Conservation (phyloP, 208 protist genomes). For the Crithidia mellificae region DNA sequence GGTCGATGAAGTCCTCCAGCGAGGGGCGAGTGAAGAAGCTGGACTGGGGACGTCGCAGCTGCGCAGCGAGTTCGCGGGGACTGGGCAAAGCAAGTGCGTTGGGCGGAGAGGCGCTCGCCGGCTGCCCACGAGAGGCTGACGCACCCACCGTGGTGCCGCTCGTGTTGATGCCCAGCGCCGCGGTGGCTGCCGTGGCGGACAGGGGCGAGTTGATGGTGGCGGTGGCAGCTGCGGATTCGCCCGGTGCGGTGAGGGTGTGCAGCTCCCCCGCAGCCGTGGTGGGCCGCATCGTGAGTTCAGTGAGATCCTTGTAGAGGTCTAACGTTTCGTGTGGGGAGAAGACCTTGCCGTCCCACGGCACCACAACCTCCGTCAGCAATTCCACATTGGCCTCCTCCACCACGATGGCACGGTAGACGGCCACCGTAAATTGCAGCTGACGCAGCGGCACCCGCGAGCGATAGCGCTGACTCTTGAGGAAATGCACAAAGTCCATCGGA, state of each 20-base stretch:
- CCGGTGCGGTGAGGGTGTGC: background rate
- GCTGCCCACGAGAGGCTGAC: too few relatives aligned
- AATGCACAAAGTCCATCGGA: slow-evolving; percentile 61
- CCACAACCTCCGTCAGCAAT: slow-evolving; percentile 39
- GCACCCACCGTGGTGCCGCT: background rate
- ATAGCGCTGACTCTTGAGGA: slow-evolving; percentile 65
- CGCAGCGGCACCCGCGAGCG: slow-evolving; percentile 45
- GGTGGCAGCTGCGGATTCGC: background rate
- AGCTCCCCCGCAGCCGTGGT: background rate
- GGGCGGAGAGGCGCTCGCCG: background rate
- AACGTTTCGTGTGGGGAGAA: slow-evolving; percentile 62
- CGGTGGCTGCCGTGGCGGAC: background rate
- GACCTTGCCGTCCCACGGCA: slow-evolving; percentile 71
- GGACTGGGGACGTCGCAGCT: slow-evolving; percentile 27
- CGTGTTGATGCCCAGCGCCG: background rate
- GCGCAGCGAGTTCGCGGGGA: slow-evolving; percentile 17
- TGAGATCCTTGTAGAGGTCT: slow-evolving; percentile 31
- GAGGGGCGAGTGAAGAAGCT: slow-evolving; percentile 72
- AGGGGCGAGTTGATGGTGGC: too few relatives aligned
- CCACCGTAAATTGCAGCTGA: slow-evolving; percentile 57
- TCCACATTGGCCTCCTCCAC: slow-evolving; percentile 67
- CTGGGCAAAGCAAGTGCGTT: slow-evolving; percentile 15
- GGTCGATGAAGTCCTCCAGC: slow-evolving; percentile 69
- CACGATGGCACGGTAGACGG: slow-evolving; percentile 59
- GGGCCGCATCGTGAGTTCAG: background rate